These are phyloP conservation scores for Irpex lacteus DNA, from an alignment of 1,284 basidiomycete genomes.

Conservation along the genomic window DNA sequence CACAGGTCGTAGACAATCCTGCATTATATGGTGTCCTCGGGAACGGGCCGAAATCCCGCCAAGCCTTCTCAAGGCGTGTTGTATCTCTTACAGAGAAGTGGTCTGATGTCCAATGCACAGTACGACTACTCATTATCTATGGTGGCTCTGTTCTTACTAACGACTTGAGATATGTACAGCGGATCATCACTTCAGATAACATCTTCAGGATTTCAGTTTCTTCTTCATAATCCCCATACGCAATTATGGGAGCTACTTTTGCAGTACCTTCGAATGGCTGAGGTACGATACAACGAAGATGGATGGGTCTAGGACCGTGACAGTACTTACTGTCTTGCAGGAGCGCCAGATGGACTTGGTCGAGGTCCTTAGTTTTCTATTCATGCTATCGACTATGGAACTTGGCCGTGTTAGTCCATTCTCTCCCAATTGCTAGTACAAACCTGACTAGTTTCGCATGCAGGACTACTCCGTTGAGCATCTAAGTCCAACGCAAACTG, in stretches of 20 bases:
- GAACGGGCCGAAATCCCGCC: conserved; percentile 64
- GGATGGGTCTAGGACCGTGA: conserved; percentile 1
- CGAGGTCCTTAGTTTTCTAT: conserved; percentile 90
- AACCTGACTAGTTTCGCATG: conserved; percentile 5
- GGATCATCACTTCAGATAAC: conserved; percentile 78
- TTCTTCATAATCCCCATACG: conserved; percentile 93
- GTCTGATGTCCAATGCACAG: conserved; percentile 78
- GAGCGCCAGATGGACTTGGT: conserved; percentile 89
- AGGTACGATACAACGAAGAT: conserved; percentile 44
- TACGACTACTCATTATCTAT: conserved; percentile 28
- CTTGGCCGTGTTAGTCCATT: conserved; percentile 67
- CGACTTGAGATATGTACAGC: conserved; percentile 28
- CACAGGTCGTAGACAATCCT: conserved; percentile 74
- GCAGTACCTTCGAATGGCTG: conserved; percentile 82
- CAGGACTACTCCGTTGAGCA: conserved; percentile 89
- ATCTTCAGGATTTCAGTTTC: conserved; percentile 94
- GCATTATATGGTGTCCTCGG: conserved; percentile 98
- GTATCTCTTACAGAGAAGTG: conserved; percentile 79
- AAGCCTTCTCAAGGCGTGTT: conserved; percentile 81
- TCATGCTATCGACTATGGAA: conserved; percentile 95
- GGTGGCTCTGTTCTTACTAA: conserved; percentile 8
- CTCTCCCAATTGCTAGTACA: conserved; percentile 9
- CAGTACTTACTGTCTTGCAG: conserved; percentile 37
- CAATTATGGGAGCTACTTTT: conserved; percentile 97
- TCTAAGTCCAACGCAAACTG: conserved; percentile 76